Base-by-base conservation (phyloP, 768 basidiomycete species). In the Phaffia tasmanica region DNA sequence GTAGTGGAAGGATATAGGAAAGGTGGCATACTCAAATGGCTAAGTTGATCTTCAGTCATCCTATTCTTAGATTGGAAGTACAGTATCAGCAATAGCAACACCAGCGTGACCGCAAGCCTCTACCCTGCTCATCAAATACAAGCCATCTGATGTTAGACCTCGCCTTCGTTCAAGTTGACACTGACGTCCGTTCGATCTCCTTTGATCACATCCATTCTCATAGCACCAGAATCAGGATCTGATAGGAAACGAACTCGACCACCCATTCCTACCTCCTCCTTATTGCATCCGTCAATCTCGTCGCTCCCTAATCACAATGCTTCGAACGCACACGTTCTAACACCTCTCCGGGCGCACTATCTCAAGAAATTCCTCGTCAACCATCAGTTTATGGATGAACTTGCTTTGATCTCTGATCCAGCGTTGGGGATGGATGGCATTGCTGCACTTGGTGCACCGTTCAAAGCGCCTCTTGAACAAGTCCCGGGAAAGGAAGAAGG, bases 331-430 rank as follows among this genome's bases (percentile, higher is more conserved):
- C 49, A 70, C 59, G 72, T 70, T 57, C 83, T 97, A 58, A 89
- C 90, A 0, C 89, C 94, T 16, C 79, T 93, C 57, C 86, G 93
- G 53, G 91, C 93, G 4, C 95, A 99, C 75, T 99, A 99, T 77
- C 88, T 99, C 75, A 99, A 98, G 81, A 98, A 98, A 77, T 83
- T 89, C 21, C 85, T 99, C 64, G 81, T 97, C 54, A 84, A 87
- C 71, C 85, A 97, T 61, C 86, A 97, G 76, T 85, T 97, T 72
- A 78, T 79, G 72, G 78, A 78, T n/a, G 95, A 99, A 77, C 82
- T 98, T 69, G 80, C 83, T 68, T 78, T 79, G 25, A 80, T 91
- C 70, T 82, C 76, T 62, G 73, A 76, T 35, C 77, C 79, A 0
- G 69, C 73, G 14, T 70, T 77, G 21, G 75, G 75, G 16, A 73